Percentiles rank a stretch among this genome's conserved stretches.
phyloP scores from a whole-genome alignment of 176 grass and related monocot species.

The Aegilops umbellulata region DNA sequence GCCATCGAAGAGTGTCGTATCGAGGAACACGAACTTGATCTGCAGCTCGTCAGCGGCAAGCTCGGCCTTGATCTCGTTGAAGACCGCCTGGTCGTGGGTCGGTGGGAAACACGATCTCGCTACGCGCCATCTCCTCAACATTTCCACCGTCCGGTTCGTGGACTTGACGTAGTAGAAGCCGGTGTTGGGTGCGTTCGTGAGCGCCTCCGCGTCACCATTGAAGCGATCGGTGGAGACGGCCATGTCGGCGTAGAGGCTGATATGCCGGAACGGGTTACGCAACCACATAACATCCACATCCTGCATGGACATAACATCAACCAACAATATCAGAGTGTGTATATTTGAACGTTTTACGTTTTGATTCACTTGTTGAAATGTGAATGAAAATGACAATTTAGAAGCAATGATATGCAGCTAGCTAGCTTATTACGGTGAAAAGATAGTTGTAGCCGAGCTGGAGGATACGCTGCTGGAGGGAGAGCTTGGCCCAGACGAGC shows the following conservation, averaged over 20 bases:
- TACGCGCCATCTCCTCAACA: constrained; percentile 35
- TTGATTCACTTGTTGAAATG: no score
- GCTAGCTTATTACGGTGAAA: constrained; percentile 49
- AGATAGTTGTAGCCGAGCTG: constrained; percentile 70
- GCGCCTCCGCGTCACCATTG: not conserved
- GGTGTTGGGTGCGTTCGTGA: constrained; percentile 35
- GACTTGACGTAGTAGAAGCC: constrained; percentile 53
- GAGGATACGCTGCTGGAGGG: constrained; percentile 41
- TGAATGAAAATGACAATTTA: not conserved
- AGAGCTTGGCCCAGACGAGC: constrained; percentile 59
- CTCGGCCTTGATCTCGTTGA: constrained; percentile 44
- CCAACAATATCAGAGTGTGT: no score
- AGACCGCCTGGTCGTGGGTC: constrained; percentile 36
- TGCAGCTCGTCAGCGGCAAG: not conserved
- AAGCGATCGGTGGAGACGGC: constrained; percentile 36
- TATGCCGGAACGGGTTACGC: constrained; percentile 49
- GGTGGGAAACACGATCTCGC: constrained; percentile 21
- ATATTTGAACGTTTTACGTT: no score
- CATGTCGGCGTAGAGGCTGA: constrained; percentile 33
- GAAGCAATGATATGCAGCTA: not conserved
- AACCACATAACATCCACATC: constrained; percentile 56
- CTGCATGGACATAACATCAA: constrained; percentile 1
- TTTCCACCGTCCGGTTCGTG: constrained; percentile 19
- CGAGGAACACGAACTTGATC: constrained; percentile 39
- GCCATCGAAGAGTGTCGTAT: constrained; percentile 32